phyloP scores from a whole-genome alignment of 2,329 filamentous ascomycete genomes.

The Aspergillus luchuensis region DNA sequence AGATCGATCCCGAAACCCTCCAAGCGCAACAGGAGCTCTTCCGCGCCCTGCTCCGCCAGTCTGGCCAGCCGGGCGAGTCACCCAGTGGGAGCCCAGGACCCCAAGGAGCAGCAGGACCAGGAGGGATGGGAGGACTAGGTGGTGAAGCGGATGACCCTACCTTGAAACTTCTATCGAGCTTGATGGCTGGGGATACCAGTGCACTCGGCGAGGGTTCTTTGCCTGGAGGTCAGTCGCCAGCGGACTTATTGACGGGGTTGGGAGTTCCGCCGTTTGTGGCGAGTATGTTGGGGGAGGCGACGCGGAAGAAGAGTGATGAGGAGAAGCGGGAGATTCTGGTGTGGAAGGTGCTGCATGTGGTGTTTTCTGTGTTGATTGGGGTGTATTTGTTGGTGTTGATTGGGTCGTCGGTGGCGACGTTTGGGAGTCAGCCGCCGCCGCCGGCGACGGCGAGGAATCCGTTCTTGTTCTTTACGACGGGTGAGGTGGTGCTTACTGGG shows the following conservation, averaged over 20 bases:
- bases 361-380: conserved; percentile 60
- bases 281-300: conserved; percentile 42
- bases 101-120: background rate
- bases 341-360: conserved; percentile 61
- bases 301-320: conserved; percentile 40
- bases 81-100: background rate
- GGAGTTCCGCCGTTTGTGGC: conserved; percentile 45
- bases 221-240: conserved; percentile 7
- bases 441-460: conserved; percentile 50
- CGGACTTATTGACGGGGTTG: conserved; percentile 45
- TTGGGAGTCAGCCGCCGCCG: conserved; percentile 44
- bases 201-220: background rate
- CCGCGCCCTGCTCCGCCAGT: conserved; percentile 43
- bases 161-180: conserved; percentile 39
- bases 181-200: conserved; percentile 32
- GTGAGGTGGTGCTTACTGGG: conserved; percentile 46
- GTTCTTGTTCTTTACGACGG: conserved; percentile 50
- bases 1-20: conserved; percentile 11
- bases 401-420: conserved; percentile 39
- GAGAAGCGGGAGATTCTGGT: conserved; percentile 41
- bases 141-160: conserved; percentile 33
- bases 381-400: conserved; percentile 52
- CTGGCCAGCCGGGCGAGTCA: conserved; percentile 25
- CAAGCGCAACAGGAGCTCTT: conserved; percentile 40
- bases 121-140: background rate